Base-by-base conservation (phyloP, 805 yeast genomes). In the Kazachstania psychrophila region DNA sequence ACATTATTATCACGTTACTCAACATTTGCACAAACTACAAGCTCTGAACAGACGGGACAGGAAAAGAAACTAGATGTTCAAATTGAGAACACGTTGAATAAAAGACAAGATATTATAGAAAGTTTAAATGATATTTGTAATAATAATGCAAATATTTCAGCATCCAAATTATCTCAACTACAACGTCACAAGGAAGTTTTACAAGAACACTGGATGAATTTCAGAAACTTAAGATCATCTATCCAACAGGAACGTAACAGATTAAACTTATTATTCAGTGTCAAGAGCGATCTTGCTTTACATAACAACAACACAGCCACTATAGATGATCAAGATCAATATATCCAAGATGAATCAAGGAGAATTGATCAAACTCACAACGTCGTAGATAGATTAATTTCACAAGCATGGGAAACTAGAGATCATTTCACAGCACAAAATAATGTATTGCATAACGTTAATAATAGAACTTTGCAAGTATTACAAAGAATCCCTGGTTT, bases 341-440 rank as follows among this genome's bases (percentile, higher is more conserved):
- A 89, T 56, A 77, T 84, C 55, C 68, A 80, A 39, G 77, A 81
- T 40, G 98, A 89, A 60, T 61, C 85, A 6, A 65, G 72, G 26
- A 66, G 95, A 34, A 80, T 81, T 14, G 84, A 83, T 45, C 68
- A 69, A 35, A 77, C 92, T 29, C 78, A 86, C 54, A 68, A 70
- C 29, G 65, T 87, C 35, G 84, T 94, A 12, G 96, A 92, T 54
- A 64, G 80, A 30, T 65, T 92, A 40, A 69, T 89, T 26, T 72
- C 72, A n/a, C 88, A 81, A 54, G 97, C 96, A 1, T 80, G 75
- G 62, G 84, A 82, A 47, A 87, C 97, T 0, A 68, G 97, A 40
- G 96, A 88, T 42, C 94, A 84, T 51, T 70, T 92, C 36, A 47
- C 71, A 31, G 68, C 78, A 33, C 98, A 92, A 62, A 69, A 89